Conservation (phyloP, 2,329 filamentous ascomycete species). For the Blumeria graminis region DNA sequence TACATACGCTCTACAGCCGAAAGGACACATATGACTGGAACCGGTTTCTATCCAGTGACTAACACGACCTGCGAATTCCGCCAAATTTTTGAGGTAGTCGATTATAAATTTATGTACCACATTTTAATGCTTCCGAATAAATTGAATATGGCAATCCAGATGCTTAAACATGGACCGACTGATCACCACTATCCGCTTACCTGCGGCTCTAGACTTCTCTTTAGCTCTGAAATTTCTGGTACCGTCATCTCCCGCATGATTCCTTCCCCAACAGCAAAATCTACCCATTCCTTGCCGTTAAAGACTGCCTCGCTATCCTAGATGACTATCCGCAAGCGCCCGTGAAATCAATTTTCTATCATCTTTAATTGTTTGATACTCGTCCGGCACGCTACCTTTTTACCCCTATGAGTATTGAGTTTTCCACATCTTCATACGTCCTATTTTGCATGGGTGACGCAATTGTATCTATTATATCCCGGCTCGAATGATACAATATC, state of each 20-base stretch:
- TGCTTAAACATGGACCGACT: not conserved
- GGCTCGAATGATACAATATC: not conserved
- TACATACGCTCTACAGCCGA: no score
- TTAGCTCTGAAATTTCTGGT: not conserved
- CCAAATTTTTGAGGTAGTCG: not conserved
- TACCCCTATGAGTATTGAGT: not conserved
- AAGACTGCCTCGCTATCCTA: not conserved
- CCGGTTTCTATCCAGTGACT: not conserved
- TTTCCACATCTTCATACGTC: not conserved
- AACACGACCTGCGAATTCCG: not conserved
- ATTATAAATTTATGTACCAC: conserved; percentile 10
- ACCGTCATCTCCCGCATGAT: not conserved
- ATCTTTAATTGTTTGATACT: not conserved
- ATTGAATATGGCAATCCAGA: not conserved
- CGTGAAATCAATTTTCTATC: not conserved
- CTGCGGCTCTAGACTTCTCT: not conserved
- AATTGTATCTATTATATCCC: conserved; percentile 1
- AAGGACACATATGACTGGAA: not conserved
- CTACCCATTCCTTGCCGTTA: not conserved
- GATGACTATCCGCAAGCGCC: not conserved
- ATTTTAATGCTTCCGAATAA: conserved; percentile 2
- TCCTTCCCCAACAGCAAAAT: not conserved
- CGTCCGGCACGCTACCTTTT: not conserved
- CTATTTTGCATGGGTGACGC: not conserved
- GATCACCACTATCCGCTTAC: not conserved